These are phyloP conservation scores for Candida qinlingensis DNA, from an alignment of 805 yeast species.

Conservation along the genomic window DNA sequence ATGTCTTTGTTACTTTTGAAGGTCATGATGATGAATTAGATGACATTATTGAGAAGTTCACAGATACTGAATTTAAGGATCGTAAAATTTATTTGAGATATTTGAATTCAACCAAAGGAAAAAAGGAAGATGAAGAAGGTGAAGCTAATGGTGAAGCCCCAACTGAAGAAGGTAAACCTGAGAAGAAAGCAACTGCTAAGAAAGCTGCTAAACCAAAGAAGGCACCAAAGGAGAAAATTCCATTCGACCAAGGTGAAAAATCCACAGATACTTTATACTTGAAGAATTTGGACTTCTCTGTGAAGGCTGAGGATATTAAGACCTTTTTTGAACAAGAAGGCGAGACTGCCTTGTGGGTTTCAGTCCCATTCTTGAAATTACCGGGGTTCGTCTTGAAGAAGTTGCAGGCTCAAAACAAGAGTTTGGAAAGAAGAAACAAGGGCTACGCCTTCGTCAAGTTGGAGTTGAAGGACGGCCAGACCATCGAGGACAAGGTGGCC, in stretches of 20 bases:
- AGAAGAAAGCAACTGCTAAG: conserved; percentile 7
- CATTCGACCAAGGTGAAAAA: conserved; percentile 33
- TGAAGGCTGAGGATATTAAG: conserved; percentile 47
- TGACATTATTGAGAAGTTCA: conserved; percentile 36
- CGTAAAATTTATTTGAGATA: conserved; percentile 46
- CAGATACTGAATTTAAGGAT: conserved; percentile 39
- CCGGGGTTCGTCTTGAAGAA: conserved; percentile 39
- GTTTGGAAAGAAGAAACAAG: conserved; percentile 42
- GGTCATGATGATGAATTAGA: conserved; percentile 36
- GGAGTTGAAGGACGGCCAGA: conserved; percentile 27
- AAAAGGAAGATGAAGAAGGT: conserved; percentile 5
- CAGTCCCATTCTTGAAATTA: conserved; percentile 49
- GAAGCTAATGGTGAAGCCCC: background rate
- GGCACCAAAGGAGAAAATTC: conserved; percentile 24
- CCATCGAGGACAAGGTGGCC: conserved; percentile 60
- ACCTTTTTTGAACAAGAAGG: conserved; percentile 41
- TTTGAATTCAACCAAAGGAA: conserved; percentile 13
- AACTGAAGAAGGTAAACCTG: too few species aligned
- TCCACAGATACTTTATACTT: conserved; percentile 52
- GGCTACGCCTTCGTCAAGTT: conserved; percentile 65
- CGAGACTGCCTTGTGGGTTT: conserved; percentile 50
- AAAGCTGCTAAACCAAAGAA: conserved; percentile 5
- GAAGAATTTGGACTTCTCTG: conserved; percentile 57
- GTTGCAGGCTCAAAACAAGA: conserved; percentile 40
- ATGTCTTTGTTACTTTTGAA: conserved; percentile 52